Evolutionary conservation across 2,329 filamentous ascomycete species (phyloP).

Genomic region (Hirsutella minnesotensis): DNA sequence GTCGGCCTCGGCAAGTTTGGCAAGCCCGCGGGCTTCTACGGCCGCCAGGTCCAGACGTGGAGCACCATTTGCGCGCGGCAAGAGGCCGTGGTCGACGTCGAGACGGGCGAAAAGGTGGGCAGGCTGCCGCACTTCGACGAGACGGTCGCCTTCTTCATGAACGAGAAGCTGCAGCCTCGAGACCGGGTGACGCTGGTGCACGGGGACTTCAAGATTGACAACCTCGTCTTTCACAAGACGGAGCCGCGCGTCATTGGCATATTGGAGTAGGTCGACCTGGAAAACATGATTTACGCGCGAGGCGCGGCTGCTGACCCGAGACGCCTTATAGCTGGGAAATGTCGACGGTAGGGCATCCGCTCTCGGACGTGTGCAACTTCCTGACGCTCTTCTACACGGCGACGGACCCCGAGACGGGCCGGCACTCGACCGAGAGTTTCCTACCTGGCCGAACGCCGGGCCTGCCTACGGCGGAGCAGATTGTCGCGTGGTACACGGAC

Average conservation of each 20-base stretch:
- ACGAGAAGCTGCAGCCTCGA: constrained; percentile 56
- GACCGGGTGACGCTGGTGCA: constrained; percentile 77
- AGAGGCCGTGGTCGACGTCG: constrained; percentile 61
- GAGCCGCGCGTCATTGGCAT: constrained; percentile 84
- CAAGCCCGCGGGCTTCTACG: constrained; percentile 65
- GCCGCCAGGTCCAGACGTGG: constrained; percentile 77
- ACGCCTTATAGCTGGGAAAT: constrained; percentile 98
- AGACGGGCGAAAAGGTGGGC: constrained; percentile 66
- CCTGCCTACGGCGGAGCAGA: constrained; percentile 33
- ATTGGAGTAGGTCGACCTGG: constrained; percentile 49
- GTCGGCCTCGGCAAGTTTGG: constrained; percentile 67
- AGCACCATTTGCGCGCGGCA: constrained; percentile 67
- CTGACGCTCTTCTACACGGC: constrained; percentile 28
- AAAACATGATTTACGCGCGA: no score
- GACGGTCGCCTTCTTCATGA: constrained; percentile 65
- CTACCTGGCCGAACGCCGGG: constrained; percentile 52
- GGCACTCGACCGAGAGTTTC: constrained; percentile 37
- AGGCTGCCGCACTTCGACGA: constrained; percentile 74
- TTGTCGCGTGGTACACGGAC: constrained; percentile 28
- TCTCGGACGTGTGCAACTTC: constrained; percentile 82
- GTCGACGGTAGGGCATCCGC: constrained; percentile 91
- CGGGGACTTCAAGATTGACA: constrained; percentile 95
- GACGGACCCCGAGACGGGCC: constrained; percentile 10
- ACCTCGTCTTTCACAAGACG: constrained; percentile 79
- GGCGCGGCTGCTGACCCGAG: no score